Percentiles rank a stretch among this genome's conserved stretches.
These are phyloP conservation scores for Asterophora parasitica DNA, from an alignment of 768 basidiomycete species.

Conservation along the genomic window DNA sequence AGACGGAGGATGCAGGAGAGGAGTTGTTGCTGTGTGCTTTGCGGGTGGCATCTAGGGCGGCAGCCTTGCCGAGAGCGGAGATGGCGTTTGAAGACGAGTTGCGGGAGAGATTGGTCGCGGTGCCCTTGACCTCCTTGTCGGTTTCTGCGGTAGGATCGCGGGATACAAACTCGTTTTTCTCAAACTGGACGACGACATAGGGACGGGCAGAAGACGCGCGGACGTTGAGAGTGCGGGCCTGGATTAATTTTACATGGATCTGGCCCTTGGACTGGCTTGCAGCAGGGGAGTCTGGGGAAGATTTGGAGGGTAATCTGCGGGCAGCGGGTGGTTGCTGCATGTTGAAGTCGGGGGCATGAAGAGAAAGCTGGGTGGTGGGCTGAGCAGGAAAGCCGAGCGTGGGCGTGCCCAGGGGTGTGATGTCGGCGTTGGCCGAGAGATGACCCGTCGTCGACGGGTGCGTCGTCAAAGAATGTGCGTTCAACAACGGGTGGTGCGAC, in stretches of 20 bases:
- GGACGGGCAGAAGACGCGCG: slow-evolving; percentile 61
- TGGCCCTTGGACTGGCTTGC: slow-evolving; percentile 52
- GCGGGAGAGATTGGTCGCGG: slow-evolving; percentile 51
- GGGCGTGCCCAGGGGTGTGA: slow-evolving; percentile 39
- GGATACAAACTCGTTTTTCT: slow-evolving; percentile 97
- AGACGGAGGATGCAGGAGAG: slow-evolving; percentile 34
- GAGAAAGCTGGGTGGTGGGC: slow-evolving; percentile 57
- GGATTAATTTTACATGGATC: slow-evolving; percentile 94
- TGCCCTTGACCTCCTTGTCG: slow-evolving; percentile 87
- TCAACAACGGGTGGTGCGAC: slow-evolving; percentile 35
- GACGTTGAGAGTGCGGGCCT: slow-evolving; percentile 79
- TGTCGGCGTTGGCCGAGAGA: slow-evolving; percentile 39
- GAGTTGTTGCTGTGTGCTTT: slow-evolving; percentile 39
- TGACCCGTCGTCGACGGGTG: slow-evolving; percentile 22
- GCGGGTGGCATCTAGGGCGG: slow-evolving; percentile 29
- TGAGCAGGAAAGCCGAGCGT: slow-evolving; percentile 47
- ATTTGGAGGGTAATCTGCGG: slow-evolving; percentile 24
- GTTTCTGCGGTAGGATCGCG: slow-evolving; percentile 82
- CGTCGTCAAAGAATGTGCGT: slow-evolving; percentile 18
- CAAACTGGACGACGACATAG: slow-evolving; percentile 97
- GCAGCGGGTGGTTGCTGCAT: slow-evolving; percentile 63
- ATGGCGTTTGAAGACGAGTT: slow-evolving; percentile 57
- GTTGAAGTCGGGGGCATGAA: slow-evolving; percentile 83
- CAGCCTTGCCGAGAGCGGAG: slow-evolving; percentile 54
- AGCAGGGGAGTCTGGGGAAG: slow-evolving; percentile 18